phyloP scores from a whole-genome alignment of 2,329 filamentous ascomycete genomes.

The Alternaria infectoria region DNA sequence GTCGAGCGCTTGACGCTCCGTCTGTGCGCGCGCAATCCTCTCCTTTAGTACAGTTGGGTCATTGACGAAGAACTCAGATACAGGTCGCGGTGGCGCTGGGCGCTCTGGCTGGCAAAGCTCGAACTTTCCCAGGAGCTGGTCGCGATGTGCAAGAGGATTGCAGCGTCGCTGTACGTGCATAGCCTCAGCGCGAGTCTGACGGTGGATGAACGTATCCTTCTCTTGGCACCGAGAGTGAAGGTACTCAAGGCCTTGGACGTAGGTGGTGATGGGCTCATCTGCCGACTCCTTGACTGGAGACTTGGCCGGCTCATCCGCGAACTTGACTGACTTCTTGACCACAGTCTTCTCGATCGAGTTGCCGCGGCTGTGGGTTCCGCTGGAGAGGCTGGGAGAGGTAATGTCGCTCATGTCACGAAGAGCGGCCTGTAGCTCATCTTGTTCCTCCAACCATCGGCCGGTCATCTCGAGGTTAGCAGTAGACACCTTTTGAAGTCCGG shows the following conservation, averaged over 20 bases:
- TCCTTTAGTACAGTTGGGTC: conserved; percentile 69
- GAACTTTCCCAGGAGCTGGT: conserved; percentile 84
- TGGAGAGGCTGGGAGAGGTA: conserved; percentile 49
- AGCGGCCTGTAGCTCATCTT: conserved; percentile 76
- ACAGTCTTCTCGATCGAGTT: conserved; percentile 48
- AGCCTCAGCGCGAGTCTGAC: conserved; percentile 84
- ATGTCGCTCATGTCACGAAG: conserved; percentile 61
- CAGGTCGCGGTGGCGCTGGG: conserved; percentile 51
- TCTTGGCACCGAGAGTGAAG: conserved; percentile 69
- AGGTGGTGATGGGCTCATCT: conserved; percentile 70
- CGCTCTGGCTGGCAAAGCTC: conserved; percentile 66
- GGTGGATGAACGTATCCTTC: conserved; percentile 82
- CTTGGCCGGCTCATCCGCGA: conserved; percentile 57
- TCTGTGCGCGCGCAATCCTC: conserved; percentile 63
- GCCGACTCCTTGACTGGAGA: conserved; percentile 32
- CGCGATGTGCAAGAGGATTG: conserved; percentile 73
- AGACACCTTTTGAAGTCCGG: conserved; percentile 73
- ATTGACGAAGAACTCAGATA: conserved; percentile 54
- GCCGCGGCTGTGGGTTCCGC: conserved; percentile 39
- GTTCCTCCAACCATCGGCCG: conserved; percentile 82
- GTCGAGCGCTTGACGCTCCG: conserved; percentile 78
- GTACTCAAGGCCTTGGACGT: conserved; percentile 86
- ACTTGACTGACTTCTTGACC: conserved; percentile 77
- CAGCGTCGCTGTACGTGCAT: conserved; percentile 83
- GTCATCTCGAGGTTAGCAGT: conserved; percentile 83